These are phyloP conservation scores for Rhizopogon vesiculosus DNA, from an alignment of 768 basidiomycete genomes.

Conservation along the genomic window DNA sequence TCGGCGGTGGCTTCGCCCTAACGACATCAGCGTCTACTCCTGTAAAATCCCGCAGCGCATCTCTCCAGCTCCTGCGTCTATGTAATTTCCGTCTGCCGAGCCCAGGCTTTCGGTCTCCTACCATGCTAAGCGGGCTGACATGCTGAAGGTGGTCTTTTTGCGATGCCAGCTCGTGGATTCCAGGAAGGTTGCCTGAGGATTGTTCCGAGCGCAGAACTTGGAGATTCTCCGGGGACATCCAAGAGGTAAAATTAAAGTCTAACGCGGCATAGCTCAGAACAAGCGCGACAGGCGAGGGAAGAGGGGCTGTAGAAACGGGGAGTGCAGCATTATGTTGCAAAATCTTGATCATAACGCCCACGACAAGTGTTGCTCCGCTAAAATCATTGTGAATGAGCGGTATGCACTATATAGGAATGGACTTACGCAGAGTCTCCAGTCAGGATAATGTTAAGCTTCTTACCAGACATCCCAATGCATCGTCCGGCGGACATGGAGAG, in stretches of 20 bases:
- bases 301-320: constrained; percentile 24
- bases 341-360: constrained; percentile 80
- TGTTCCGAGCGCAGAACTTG: constrained; percentile 84
- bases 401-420: neutral
- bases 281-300: constrained; percentile 76
- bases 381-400: constrained; percentile 9
- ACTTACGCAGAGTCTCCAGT: constrained; percentile 97
- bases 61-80: constrained; percentile 56
- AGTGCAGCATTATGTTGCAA: constrained; percentile 53
- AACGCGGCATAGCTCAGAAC: constrained; percentile 89
- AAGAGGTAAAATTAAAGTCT: constrained; percentile 97
- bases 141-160: constrained; percentile 90
- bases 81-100: constrained; percentile 40
- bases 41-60: constrained; percentile 45
- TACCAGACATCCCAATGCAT: constrained; percentile 86
- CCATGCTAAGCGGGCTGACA: constrained; percentile 87
- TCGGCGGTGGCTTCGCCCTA: constrained; percentile 10
- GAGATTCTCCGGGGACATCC: constrained; percentile 87
- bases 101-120: constrained; percentile 56
- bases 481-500: constrained; percentile 77
- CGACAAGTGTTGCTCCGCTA: constrained; percentile 86
- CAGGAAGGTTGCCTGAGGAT: constrained; percentile 75
- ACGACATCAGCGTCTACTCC: constrained; percentile 34
- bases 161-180: constrained; percentile 61
- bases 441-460: constrained; percentile 69